Evolutionary conservation across 345 rosid species (phyloP).

Genomic region (Salix arbutifolia): DNA sequence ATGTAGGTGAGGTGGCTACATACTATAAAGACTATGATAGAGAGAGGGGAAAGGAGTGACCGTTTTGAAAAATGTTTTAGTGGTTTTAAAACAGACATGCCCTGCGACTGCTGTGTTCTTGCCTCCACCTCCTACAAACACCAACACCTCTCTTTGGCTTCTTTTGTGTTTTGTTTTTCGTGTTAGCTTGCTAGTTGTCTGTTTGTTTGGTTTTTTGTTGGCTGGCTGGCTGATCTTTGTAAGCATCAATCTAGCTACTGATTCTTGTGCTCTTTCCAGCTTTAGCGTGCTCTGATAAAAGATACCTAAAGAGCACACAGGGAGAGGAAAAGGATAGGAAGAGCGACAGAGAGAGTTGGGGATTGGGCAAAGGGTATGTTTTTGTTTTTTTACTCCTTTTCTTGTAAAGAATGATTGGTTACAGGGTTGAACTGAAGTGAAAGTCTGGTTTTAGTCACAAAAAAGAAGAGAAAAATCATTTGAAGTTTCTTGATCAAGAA

Average conservation of each 20-base stretch:
- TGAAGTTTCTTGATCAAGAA: no score
- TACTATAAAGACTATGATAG: background rate
- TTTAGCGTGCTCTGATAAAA: constrained; percentile 24
- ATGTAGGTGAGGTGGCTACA: background rate
- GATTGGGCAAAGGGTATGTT: background rate
- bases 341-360: background rate
- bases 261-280: background rate
- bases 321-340: background rate
- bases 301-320: background rate
- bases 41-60: background rate
- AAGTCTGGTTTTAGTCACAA: background rate
- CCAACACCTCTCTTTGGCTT: constrained; percentile 17
- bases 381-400: constrained; percentile 13
- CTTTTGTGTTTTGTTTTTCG: constrained; percentile 21
- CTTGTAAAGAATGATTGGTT: constrained; percentile 12
- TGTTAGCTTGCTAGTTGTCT: background rate
- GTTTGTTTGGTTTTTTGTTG: background rate
- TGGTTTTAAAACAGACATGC: constrained; percentile 43
- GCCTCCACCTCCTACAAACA: constrained; percentile 23
- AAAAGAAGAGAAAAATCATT: background rate
- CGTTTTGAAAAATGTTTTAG: background rate
- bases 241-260: background rate
- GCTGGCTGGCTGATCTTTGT: constrained; percentile 17
- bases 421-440: constrained; percentile 14
- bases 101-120: constrained; percentile 50